Percentiles rank a stretch among this genome's conserved stretches.
Evolutionary conservation across 805 yeast genomes (phyloP).

Genomic region (Lachancea sp.): DNA sequence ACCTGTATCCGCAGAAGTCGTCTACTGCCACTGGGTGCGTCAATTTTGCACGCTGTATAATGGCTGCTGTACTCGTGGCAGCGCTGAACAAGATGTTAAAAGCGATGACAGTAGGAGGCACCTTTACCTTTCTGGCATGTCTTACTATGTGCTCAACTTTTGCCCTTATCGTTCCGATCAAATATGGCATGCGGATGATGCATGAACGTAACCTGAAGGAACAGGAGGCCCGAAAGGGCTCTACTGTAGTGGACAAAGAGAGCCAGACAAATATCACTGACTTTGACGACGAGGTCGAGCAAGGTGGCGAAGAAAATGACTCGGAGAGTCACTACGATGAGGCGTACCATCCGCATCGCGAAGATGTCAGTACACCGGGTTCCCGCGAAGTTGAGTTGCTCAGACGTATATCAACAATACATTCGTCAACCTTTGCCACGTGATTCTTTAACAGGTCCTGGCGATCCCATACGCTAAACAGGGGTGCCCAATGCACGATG

Average conservation of each 20-base stretch:
- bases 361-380: background rate
- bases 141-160: conserved; percentile 32
- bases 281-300: background rate
- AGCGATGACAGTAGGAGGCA: conserved; percentile 63
- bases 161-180: conserved; percentile 25
- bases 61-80: conserved; percentile 66
- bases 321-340: background rate
- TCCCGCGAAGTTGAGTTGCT: background rate
- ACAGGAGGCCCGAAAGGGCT: background rate
- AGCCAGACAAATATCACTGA: background rate
- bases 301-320: background rate
- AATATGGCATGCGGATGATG: conserved; percentile 21
- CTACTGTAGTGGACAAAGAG: background rate
- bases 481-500: too few relatives aligned
- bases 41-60: conserved; percentile 66
- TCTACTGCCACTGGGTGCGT: conserved; percentile 71
- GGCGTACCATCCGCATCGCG: background rate
- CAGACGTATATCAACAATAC: conserved; percentile 2
- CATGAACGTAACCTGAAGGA: background rate
- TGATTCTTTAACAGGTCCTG: background rate
- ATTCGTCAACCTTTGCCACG: background rate
- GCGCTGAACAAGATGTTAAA: conserved; percentile 54
- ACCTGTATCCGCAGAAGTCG: conserved; percentile 60
- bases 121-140: conserved; percentile 65
- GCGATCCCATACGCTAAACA: too few relatives aligned